Evolutionary conservation across 2,329 filamentous ascomycete species (phyloP).

Genomic region (Diatrype stigma): DNA sequence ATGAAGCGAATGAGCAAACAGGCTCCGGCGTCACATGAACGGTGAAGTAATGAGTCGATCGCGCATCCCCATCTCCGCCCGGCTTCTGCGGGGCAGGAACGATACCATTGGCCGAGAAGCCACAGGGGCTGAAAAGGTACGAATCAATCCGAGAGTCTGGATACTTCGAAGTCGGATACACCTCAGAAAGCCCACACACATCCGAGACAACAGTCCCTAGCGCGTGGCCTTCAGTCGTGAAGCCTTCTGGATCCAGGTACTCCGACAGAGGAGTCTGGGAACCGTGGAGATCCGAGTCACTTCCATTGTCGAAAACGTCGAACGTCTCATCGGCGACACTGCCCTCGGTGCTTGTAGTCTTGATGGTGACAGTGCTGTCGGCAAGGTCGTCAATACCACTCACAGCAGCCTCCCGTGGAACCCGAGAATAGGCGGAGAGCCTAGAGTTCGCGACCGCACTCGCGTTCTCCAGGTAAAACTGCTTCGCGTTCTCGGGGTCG

Average conservation of each 20-base stretch:
- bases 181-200: slow-evolving; percentile 78
- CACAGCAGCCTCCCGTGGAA: slow-evolving; percentile 57
- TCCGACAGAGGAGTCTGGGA: slow-evolving; percentile 55
- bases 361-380: slow-evolving; percentile 36
- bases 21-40: slow-evolving; percentile 98
- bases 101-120: slow-evolving; percentile 95
- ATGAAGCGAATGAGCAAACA: slow-evolving; percentile 94
- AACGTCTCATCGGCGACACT: slow-evolving; percentile 53
- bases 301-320: slow-evolving; percentile 76
- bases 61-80: slow-evolving; percentile 38
- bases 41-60: slow-evolving; percentile 85
- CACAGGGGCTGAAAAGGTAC: slow-evolving; percentile 94
- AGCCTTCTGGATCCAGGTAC: slow-evolving; percentile 60
- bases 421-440: slow-evolving; percentile 63
- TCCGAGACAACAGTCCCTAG: slow-evolving; percentile 91
- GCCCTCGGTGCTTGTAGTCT: slow-evolving; percentile 36
- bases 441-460: slow-evolving; percentile 84
- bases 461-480: slow-evolving; percentile 68
- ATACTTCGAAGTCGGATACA: slow-evolving; percentile 83
- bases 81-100: slow-evolving; percentile 68
- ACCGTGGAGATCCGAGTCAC: slow-evolving; percentile 47
- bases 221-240: slow-evolving; percentile 90
- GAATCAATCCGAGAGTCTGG: slow-evolving; percentile 92
- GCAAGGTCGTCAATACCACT: slow-evolving; percentile 57
- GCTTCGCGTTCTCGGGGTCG: slow-evolving; percentile 63